Evolutionary conservation across 2,329 filamentous ascomycete species (phyloP).

Genomic region (Aspergillus eucalypticola): DNA sequence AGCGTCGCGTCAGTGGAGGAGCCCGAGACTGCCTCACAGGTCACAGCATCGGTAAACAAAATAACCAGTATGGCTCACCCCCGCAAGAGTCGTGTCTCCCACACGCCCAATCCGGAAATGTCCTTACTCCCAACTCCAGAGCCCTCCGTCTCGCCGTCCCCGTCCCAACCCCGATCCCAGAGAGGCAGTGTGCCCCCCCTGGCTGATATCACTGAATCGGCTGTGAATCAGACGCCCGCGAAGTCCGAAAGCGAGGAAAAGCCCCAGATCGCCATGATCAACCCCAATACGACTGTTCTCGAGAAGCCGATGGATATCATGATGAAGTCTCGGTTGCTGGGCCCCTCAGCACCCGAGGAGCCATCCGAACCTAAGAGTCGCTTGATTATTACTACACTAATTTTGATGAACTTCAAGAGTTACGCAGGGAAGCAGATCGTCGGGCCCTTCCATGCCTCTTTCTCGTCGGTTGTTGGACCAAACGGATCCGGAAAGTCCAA

Average conservation of each 20-base stretch:
- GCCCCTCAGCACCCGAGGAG: constrained; percentile 66
- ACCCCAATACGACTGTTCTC: constrained; percentile 72
- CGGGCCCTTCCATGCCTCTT: constrained; percentile 93
- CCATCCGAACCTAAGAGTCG: constrained; percentile 76
- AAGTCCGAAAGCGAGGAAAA: constrained; percentile 46
- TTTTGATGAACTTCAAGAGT: constrained; percentile 97
- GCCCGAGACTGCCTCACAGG: constrained; percentile 58
- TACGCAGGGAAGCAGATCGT: constrained; percentile 95
- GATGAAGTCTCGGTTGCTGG: constrained; percentile 75
- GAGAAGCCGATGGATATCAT: constrained; percentile 94
- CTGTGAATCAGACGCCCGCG: constrained; percentile 62
- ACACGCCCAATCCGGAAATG: constrained; percentile 40
- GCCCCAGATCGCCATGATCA: constrained; percentile 62
- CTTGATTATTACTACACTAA: constrained; percentile 88
- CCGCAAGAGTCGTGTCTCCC: constrained; percentile 45
- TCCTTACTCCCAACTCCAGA: constrained; percentile 51
- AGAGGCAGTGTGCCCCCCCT: constrained; percentile 60
- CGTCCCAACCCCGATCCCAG: constrained; percentile 40
- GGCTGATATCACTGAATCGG: constrained; percentile 70
- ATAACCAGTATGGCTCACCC: constrained; percentile 60
- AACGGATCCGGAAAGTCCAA: constrained; percentile 99
- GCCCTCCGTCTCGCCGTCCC: constrained; percentile 56
- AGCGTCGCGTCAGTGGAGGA: constrained; percentile 44
- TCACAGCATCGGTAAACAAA: constrained; percentile 61
- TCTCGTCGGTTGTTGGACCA: constrained; percentile 95